Percentiles rank a stretch among this genome's conserved stretches.
These are phyloP conservation scores for Neurospora sp. DNA, from an alignment of 495 filamentous ascomycete genomes.

Conservation along the genomic window DNA sequence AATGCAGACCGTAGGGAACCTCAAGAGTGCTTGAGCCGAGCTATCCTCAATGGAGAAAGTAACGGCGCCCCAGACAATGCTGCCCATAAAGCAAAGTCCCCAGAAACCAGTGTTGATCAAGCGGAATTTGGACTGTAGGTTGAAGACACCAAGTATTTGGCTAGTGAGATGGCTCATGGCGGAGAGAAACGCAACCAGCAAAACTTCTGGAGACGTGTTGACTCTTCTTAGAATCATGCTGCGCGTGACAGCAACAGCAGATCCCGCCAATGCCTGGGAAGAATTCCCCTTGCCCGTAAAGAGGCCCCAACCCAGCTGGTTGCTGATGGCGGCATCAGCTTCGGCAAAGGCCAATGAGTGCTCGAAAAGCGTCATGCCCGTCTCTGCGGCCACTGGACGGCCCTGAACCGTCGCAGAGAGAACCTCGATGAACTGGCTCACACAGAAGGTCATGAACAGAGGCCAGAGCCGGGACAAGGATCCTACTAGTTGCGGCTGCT, in stretches of 20 bases:
- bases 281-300: constrained; percentile 38
- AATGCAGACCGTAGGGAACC: constrained; percentile 89
- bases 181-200: constrained; percentile 80
- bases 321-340: constrained; percentile 75
- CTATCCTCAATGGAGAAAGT: constrained; percentile 46
- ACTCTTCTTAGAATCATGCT: constrained; percentile 48
- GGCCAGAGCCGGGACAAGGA: constrained; percentile 84
- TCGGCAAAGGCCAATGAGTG: constrained; percentile 95
- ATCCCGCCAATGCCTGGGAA: constrained; percentile 30
- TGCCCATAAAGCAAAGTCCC: constrained; percentile 77
- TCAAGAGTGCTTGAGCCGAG: constrained; percentile 42
- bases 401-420: constrained; percentile 84
- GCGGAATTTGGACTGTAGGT: constrained; percentile 65
- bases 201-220: constrained; percentile 83
- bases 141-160: constrained; percentile 69
- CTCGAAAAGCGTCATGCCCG: constrained; percentile 94
- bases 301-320: constrained; percentile 58
- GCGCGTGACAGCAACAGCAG: constrained; percentile 39
- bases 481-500: constrained; percentile 45
- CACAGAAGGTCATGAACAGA: constrained; percentile 68
- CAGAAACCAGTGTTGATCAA: constrained; percentile 80
- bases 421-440: constrained; percentile 82
- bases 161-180: constrained; percentile 81
- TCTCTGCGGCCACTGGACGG: constrained; percentile 67
- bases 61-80: constrained; percentile 61